phyloP scores from a whole-genome alignment of 768 basidiomycete species.

The Tulasnella sp. region DNA sequence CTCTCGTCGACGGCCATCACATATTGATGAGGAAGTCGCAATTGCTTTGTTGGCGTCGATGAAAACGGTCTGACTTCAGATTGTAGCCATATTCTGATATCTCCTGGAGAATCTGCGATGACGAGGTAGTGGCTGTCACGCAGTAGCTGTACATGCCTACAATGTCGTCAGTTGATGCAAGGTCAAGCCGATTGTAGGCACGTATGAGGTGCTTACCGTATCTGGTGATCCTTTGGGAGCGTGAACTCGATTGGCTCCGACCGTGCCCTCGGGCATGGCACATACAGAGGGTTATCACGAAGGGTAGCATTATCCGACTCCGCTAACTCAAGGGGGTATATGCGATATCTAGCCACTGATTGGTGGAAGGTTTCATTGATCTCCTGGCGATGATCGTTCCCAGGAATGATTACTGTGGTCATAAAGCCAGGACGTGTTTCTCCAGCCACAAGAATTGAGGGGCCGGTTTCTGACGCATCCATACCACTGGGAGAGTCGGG shows the following conservation, averaged over 20 bases:
- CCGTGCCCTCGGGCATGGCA: constrained; percentile 27
- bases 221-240: constrained; percentile 24
- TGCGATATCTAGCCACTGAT: constrained; percentile 26
- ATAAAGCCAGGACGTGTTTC: no score
- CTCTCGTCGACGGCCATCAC: constrained; percentile 44
- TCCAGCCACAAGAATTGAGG: no score
- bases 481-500: no score
- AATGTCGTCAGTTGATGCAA: no score
- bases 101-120: constrained; percentile 31
- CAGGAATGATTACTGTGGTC: no score
- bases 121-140: constrained; percentile 32
- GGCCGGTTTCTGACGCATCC: no score
- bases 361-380: background rate
- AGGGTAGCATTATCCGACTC: constrained; percentile 31
- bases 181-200: background rate
- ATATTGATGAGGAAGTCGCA: constrained; percentile 31
- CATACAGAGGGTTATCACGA: constrained; percentile 27
- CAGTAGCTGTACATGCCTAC: constrained; percentile 36
- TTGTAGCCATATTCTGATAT: constrained; percentile 1
- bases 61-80: background rate
- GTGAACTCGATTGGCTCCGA: constrained; percentile 9
- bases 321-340: constrained; percentile 28
- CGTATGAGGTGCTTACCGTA: constrained; percentile 29
- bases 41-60: constrained; percentile 33
- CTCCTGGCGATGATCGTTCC: no score